Evolutionary conservation across 805 yeast genomes (phyloP), one percentile per base, ranked within the genome.

Genomic region (Middelhovenomyces tepae): DNA sequence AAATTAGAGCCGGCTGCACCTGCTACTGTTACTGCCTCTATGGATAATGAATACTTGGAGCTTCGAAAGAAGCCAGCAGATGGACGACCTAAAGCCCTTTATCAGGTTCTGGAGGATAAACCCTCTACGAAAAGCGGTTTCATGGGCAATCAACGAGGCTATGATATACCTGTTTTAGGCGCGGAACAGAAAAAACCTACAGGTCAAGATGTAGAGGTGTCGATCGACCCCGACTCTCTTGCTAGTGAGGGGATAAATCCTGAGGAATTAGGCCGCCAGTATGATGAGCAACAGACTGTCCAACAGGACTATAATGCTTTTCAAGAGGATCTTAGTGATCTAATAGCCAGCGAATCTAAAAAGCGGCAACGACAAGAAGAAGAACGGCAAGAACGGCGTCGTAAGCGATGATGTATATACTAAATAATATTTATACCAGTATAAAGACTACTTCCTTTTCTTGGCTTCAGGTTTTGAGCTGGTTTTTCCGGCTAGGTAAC

Each of bases 91-190:
- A 44, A 44, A 24, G 45, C 50, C 5, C 41, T 62, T 9, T 64
- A 56, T 36, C 47, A 53, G 2, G 60, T 63, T 7, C 39, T 64
- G 14, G 47, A 56, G 16, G 55, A 53, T 19, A 45, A 42, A 39
- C 45, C 31, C 8, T 38, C 27, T 5, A 22, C 28, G 31, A 14
- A 30, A 7, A 26, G 47, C 41, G 21, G 44, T 37, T 13, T 44
- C 32, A 18, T 57, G 58, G 66, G 65, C 2, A 32, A 54, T 4
- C 57, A 53, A 16, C 16, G 28, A 4, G 33, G 36, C 6, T 50
- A 50, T 22, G 47, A 46, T 15, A 33, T 50, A 21, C 45, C 51
- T n/a, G 31, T 29, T 22, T 16, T 15, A 11, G 8, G 25, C n/a
- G 34, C 36, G 11, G 28, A 32, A 10, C 27, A 24, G 27, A 8